These are phyloP conservation scores for Coelastrella sp. DNA, from an alignment of 139 green algal genomes.

Conservation along the genomic window DNA sequence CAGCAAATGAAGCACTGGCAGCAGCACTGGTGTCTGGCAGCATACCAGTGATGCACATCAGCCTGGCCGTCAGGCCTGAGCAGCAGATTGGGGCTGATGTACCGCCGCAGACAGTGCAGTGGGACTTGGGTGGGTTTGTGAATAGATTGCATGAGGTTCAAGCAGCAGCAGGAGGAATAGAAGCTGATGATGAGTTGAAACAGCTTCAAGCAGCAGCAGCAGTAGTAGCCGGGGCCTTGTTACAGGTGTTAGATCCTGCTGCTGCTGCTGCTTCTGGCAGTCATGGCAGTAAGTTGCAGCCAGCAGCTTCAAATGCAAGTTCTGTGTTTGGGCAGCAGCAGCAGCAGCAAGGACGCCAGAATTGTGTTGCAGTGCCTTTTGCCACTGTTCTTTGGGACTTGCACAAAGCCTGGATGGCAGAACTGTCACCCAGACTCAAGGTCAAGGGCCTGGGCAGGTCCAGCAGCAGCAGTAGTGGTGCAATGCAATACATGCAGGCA, in stretches of 20 bases:
- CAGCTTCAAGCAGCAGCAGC: conserved; percentile 13
- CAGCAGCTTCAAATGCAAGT: neutral
- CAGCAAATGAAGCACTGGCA: conserved; percentile 1
- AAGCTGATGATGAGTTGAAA: neutral
- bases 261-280: neutral
- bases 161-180: conserved; percentile 12
- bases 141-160: neutral
- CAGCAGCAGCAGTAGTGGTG: neutral
- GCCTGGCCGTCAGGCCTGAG: neutral
- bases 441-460: conserved; percentile 14
- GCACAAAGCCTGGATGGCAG: conserved; percentile 33
- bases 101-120: neutral
- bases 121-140: neutral
- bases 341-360: neutral
- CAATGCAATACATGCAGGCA: neutral
- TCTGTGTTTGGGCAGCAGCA: neutral
- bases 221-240: neutral
- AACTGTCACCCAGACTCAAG: conserved; percentile 8
- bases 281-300: neutral
- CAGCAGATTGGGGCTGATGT: neutral
- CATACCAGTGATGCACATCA: conserved; percentile 24
- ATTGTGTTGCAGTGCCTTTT: no score
- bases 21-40: conserved; percentile 7
- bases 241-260: conserved; percentile 16
- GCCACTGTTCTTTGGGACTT: no score